Evolutionary conservation across 345 rosid genomes (phyloP).

Genomic region (Turritis glabra): DNA sequence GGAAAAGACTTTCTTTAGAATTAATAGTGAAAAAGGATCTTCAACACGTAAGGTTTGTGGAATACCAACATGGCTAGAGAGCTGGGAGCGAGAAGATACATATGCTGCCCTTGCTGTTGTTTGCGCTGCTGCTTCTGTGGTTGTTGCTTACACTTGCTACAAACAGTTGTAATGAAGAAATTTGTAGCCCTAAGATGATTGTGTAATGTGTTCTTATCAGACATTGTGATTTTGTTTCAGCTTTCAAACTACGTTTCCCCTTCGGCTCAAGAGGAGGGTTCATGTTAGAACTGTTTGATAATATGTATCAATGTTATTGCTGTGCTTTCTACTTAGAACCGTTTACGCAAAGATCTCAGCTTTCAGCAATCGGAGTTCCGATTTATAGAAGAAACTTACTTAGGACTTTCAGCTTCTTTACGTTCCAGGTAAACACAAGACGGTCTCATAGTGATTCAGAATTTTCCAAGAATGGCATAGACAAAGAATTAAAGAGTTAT

Average conservation of each 20-base stretch:
- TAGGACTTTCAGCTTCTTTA: not conserved
- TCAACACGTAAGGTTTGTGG: conserved; percentile 49
- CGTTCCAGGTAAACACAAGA: not conserved
- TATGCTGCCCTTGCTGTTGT: conserved; percentile 80
- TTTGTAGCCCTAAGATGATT: conserved; percentile 13
- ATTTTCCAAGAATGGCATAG: conserved; percentile 12
- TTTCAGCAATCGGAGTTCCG: not conserved
- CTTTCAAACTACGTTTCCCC: conserved; percentile 18
- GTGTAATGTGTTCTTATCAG: conserved; percentile 24
- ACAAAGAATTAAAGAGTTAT: conserved; percentile 18
- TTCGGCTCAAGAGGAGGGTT: conserved; percentile 15
- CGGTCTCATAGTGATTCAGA: not conserved
- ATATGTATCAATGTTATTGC: not conserved
- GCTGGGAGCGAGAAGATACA: conserved; percentile 94
- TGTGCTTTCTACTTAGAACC: not conserved
- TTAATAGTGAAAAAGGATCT: conserved; percentile 53
- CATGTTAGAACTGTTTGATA: conserved; percentile 14
- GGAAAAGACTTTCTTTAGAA: conserved; percentile 44
- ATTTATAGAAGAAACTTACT: not conserved
- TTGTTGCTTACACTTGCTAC: conserved; percentile 70
- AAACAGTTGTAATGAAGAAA: conserved; percentile 51
- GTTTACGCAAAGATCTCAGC: too few species aligned
- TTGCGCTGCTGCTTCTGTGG: conserved; percentile 84
- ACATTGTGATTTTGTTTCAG: conserved; percentile 14
- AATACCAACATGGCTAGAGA: conserved; percentile 82